Base-by-base conservation (phyloP, 352 stramenopile species). In the Phytophthora agathidicida region DNA sequence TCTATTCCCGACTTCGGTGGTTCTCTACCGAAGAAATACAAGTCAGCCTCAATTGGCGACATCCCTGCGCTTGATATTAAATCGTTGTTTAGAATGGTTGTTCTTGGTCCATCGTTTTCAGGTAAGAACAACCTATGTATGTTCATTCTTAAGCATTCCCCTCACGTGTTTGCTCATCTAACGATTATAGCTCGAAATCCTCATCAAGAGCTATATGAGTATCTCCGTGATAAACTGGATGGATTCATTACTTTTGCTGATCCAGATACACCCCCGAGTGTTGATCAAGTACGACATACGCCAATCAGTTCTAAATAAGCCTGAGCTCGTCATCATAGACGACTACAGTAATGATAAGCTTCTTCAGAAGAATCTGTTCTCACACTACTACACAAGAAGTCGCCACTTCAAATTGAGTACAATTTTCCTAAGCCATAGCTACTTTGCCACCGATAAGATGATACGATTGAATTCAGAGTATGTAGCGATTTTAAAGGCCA, bases 291-390 rank as follows among this genome's bases (percentile, higher is more conserved):
- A 2, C 35, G 48, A 0, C 35, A 39, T 23, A 47, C 36, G 0
- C 46, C 46, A 35, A 23, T 57, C 0, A 57, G n/a, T 0, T 36
- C 35, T 11, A 54, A n/a, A 46, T 5, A 56, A 67, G 19, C 42
- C 48, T 22, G 50, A 68, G 27, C 30, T 67, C 5, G 41, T 67
- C 0, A 51, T 67, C 23, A 67, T 61, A 7, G 49, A 61, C 28
- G 58, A 67, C 1, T 67, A 57, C 6, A 46, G 20, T 5, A 67
- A 67, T 23, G 58, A 61, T 41, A 9, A 20, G 2, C 14, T 38
- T 1, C 42, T 67, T 0, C 58, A 56, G 5, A 46, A 56, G 8
- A 36, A 56, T 20, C 0, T 56, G 0, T 46, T 45, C 17, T 46
- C 33, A 3, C 47, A 56, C 19, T 56, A 38, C 10, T 38, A 30